Evolutionary conservation across 192 early-diverging fungal species (phyloP).

Genomic region (Kappamyces sp.): DNA sequence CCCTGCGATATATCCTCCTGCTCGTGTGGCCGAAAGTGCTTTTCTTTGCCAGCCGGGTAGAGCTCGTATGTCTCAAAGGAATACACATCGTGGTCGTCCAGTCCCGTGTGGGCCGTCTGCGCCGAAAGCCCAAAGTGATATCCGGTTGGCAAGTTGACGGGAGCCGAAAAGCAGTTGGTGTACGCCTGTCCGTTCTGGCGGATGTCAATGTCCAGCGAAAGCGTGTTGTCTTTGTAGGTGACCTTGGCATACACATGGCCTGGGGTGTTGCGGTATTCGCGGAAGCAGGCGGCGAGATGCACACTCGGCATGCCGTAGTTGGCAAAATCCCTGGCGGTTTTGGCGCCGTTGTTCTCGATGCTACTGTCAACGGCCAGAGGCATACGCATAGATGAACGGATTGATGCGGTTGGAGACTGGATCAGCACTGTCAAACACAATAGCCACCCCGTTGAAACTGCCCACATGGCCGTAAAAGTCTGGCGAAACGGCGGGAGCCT

Average conservation of each 20-base stretch:
- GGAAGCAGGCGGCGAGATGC: constrained; percentile 44
- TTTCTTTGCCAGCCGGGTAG: constrained; percentile 47
- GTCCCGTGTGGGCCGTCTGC: constrained; percentile 21
- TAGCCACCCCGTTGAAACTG: constrained; percentile 34
- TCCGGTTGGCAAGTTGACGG: constrained; percentile 54
- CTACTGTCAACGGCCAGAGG: no score
- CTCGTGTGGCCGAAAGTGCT: constrained; percentile 26
- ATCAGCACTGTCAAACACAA: constrained; percentile 59
- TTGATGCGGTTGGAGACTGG: constrained; percentile 30
- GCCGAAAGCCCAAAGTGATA: constrained; percentile 70
- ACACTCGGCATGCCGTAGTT: constrained; percentile 24
- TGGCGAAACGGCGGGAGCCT: not conserved
- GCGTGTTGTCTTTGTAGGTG: constrained; percentile 51
- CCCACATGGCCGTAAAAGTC: constrained; percentile 14
- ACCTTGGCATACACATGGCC: constrained; percentile 48
- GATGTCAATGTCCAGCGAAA: constrained; percentile 51
- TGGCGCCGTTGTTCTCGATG: constrained; percentile 57
- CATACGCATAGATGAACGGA: constrained; percentile 46
- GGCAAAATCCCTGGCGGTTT: constrained; percentile 38
- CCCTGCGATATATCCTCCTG: constrained; percentile 30
- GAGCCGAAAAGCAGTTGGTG: constrained; percentile 47
- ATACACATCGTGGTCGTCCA: constrained; percentile 72
- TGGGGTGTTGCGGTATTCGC: constrained; percentile 61
- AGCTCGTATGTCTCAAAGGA: constrained; percentile 64
- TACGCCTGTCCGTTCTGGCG: constrained; percentile 45